Percentiles rank a stretch among this genome's conserved stretches.
Conservation (phyloP, 2,329 filamentous ascomycete species). For the Arthrobotrys entomopaga region DNA sequence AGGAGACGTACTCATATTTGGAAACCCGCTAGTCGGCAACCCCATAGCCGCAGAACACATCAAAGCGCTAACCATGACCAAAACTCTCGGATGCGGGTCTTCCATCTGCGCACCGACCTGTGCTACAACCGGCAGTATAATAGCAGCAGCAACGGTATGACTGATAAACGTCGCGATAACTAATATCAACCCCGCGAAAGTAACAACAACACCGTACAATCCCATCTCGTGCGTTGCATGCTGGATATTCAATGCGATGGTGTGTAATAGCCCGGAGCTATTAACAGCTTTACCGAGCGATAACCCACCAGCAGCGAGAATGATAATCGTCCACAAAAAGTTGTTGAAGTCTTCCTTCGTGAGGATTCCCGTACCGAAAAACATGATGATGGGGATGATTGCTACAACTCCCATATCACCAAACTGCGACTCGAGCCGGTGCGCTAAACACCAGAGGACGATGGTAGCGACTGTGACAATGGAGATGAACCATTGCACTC, state of each 20-base stretch:
- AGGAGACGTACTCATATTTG: constrained; percentile 91
- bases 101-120: constrained; percentile 87
- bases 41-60: constrained; percentile 99
- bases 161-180: constrained; percentile 98
- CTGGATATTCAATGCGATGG: constrained; percentile 82
- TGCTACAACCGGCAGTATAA: constrained; percentile 88
- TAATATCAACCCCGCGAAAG: constrained; percentile 84
- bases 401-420: constrained; percentile 99
- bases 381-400: constrained; percentile 92
- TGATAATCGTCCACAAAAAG: constrained; percentile 99
- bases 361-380: constrained; percentile 94
- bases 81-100: constrained; percentile 87
- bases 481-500: constrained; percentile 91
- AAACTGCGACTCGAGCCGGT: constrained; percentile 86
- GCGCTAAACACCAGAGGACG: constrained; percentile 87
- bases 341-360: constrained; percentile 99
- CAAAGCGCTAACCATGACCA: constrained; percentile 83
- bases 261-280: constrained; percentile 89
- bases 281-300: constrained; percentile 94
- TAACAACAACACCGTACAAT: constrained; percentile 84
- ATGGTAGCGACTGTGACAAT: constrained; percentile 86
- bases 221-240: constrained; percentile 78
- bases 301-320: constrained; percentile 90
- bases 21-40: constrained; percentile 93
- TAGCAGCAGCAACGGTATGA: constrained; percentile 94